Evolutionary conservation across 768 basidiomycete genomes (phyloP), one percentile per base, ranked within the genome.

Genomic region (Tephrocybe sp.): DNA sequence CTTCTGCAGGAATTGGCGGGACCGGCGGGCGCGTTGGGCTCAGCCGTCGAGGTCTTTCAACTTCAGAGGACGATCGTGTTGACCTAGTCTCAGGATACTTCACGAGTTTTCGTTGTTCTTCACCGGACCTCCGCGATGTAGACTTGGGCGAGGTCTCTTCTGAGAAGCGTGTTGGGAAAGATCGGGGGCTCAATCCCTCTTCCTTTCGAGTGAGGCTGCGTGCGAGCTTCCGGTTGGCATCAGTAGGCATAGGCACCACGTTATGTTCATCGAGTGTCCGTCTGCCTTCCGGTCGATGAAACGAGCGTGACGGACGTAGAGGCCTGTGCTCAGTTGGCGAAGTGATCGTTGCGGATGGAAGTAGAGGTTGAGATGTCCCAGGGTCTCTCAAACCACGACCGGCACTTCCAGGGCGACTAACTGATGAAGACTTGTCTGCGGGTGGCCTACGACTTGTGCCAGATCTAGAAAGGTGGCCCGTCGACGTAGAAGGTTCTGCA

Each of bases 281-380:
- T 28, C 70, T 65, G 40, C 66, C 60, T 40, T 74, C 67, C 9
- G 73, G 64, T 28, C 75, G 79, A 59, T 82, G 85, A 70, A 90
- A 85, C 7, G 88, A 88, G 15, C 82, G 77, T 74, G 70, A 71
- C 18, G 76, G 67, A 17, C 77, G 78, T 24, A 88, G 57, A 49
- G 64, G 53, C n/a, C 62, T 58, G 45, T 50, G 46, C 10, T 54
- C 46, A 5, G 45, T 30, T 10, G 38, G 23, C 4, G 60, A 48
- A 8, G 42, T 44, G 14, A 42, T 40, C 7, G 55, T 33, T 18
- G 55, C 47, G 14, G 53, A 38, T 24, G 51, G 18, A 53, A 24
- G 50, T n/a, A 47, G 50, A 33, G 51, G 45, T 20, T 52, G 32
- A 34, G 50, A 45, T 26, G 37, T 36, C 6, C 33, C 36, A 25